Conservation (phyloP, 176 grass and related monocot genomes). For the Oryza officinalis region DNA sequence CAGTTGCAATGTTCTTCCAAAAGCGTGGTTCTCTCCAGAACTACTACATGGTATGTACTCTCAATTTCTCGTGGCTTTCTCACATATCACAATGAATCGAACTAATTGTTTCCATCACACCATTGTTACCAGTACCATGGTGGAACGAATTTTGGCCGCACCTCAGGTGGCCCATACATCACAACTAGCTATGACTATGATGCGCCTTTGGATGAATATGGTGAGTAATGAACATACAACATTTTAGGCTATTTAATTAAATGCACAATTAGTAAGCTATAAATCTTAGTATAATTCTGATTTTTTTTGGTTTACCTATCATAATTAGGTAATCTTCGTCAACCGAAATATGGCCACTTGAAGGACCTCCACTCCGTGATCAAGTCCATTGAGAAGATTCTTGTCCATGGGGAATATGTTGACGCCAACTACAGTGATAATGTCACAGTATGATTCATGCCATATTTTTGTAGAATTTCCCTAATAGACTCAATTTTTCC, state of each 20-base stretch:
- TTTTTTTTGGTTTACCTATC: background rate
- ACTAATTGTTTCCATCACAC: background rate
- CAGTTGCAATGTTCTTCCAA: slow-evolving; percentile 68
- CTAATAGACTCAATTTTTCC: too few relatives aligned
- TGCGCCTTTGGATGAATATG: slow-evolving; percentile 76
- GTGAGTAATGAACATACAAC: background rate
- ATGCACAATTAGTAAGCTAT: background rate
- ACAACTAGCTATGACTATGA: slow-evolving; percentile 68
- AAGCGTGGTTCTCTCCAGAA: slow-evolving; percentile 42
- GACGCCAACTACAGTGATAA: slow-evolving; percentile 35
- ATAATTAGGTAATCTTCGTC: background rate
- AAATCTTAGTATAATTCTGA: background rate
- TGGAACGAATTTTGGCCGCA: slow-evolving; percentile 61
- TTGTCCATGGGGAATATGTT: slow-evolving; percentile 49
- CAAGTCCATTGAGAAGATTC: slow-evolving; percentile 59
- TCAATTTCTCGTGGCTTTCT: too few relatives aligned
- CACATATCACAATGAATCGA: too few relatives aligned
- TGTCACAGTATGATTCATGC: slow-evolving; percentile 21
- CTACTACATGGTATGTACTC: slow-evolving; percentile 60
- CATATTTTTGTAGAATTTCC: too few relatives aligned
- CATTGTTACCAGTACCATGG: slow-evolving; percentile 55
- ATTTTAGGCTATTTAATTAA: background rate
- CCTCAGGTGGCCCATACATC: slow-evolving; percentile 62
- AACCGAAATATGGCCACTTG: background rate
- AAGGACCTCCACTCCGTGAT: slow-evolving; percentile 42